Percentiles rank a stretch among this genome's conserved stretches.
Evolutionary conservation across 257 asterid species (phyloP).

Genomic region (Przewalskia tangutica): DNA sequence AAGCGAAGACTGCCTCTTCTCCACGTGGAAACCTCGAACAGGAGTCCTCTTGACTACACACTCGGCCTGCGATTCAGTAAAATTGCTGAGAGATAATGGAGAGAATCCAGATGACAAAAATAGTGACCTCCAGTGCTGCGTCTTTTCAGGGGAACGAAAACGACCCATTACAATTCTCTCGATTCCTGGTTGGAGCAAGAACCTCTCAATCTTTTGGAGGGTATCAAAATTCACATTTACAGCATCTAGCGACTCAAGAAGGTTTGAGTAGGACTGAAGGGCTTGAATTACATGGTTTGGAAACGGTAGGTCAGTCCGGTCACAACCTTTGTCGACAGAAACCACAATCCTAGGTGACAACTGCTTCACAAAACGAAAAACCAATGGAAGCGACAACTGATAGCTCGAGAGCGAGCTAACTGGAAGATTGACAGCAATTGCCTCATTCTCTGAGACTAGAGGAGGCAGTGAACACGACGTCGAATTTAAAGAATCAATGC

Average conservation of each 20-base stretch:
- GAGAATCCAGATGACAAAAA: conserved; percentile 74
- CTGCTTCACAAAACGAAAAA: conserved; percentile 71
- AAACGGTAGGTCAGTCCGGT: conserved; percentile 83
- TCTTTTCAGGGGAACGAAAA: conserved; percentile 51
- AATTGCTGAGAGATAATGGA: conserved; percentile 62
- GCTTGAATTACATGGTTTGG: conserved; percentile 72
- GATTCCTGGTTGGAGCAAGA: conserved; percentile 67
- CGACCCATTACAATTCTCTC: conserved; percentile 57
- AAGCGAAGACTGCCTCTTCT: conserved; percentile 85
- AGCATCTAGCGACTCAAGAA: conserved; percentile 83
- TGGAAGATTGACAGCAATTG: conserved; percentile 70
- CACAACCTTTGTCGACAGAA: conserved; percentile 80
- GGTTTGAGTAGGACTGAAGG: conserved; percentile 63
- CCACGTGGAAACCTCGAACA: conserved; percentile 77
- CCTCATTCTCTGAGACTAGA: conserved; percentile 42
- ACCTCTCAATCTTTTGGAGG: conserved; percentile 76
- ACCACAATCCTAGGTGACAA: conserved; percentile 77
- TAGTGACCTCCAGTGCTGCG: conserved; percentile 81
- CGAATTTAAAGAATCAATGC: conserved; percentile 51
- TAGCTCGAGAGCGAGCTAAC: conserved; percentile 44
- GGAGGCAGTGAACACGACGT: conserved; percentile 57
- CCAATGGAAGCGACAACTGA: conserved; percentile 43
- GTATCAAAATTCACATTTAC: conserved; percentile 67
- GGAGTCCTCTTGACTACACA: conserved; percentile 80
- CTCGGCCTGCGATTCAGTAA: conserved; percentile 87